Evolutionary conservation across 306 rosid species (phyloP).

Genomic region (Lathyrus tuberosus): DNA sequence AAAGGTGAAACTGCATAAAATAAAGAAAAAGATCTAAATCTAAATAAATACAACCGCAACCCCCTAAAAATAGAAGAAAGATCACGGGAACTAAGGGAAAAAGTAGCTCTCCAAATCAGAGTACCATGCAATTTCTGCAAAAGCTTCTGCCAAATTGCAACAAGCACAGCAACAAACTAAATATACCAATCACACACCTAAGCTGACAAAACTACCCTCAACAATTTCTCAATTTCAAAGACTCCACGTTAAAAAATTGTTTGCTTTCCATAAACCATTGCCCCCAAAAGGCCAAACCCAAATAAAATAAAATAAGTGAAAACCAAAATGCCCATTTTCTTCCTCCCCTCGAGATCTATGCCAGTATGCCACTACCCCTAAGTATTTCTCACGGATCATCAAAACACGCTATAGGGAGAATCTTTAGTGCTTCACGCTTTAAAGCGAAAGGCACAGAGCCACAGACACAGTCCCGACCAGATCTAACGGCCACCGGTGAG

Average conservation of each 20-base stretch:
- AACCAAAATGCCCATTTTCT: slow-evolving; percentile 39
- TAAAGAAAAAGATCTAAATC: not conserved
- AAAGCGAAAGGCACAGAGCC: slow-evolving; percentile 57
- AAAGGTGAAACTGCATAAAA: slow-evolving; percentile 32
- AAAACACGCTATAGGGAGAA: slow-evolving; percentile 44
- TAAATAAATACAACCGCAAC: slow-evolving; percentile 45
- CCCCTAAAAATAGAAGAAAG: slow-evolving; percentile 46
- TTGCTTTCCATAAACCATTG: not conserved
- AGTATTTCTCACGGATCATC: slow-evolving; percentile 43
- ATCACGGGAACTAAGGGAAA: slow-evolving; percentile 58
- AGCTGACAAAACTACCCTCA: slow-evolving; percentile 40
- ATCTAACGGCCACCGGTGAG: slow-evolving; percentile 46
- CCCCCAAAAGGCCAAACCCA: slow-evolving; percentile 18
- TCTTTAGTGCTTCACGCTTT: slow-evolving; percentile 65
- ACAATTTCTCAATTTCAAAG: slow-evolving; percentile 33
- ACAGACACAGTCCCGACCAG: slow-evolving; percentile 41
- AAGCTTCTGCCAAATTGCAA: slow-evolving; percentile 59
- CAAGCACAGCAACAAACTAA: slow-evolving; percentile 44
- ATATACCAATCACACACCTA: slow-evolving; percentile 28
- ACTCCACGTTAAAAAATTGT: slow-evolving; percentile 20
- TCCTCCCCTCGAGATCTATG: slow-evolving; percentile 78
- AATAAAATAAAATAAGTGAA: not conserved
- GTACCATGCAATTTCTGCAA: slow-evolving; percentile 53
- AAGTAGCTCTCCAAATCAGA: slow-evolving; percentile 45
- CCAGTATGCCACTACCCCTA: slow-evolving; percentile 47